Conservation (phyloP, 1,284 basidiomycete genomes). For the Leccinum fallax region DNA sequence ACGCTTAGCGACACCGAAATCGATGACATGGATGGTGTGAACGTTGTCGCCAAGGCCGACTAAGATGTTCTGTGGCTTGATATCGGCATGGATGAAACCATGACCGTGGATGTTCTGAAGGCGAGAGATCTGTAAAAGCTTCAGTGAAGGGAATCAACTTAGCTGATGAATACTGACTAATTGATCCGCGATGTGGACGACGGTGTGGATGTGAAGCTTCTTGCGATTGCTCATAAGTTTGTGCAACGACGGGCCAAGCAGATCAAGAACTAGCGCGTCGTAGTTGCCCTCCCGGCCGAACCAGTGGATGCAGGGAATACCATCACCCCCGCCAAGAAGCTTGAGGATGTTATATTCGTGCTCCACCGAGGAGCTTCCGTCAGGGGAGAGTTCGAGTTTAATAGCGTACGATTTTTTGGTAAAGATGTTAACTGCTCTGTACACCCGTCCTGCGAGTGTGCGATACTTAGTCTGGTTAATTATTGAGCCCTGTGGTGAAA, state of each 20-base stretch:
- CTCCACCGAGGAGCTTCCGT: neutral
- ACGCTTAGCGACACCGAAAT: neutral
- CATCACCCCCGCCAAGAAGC: neutral
- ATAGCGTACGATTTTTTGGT: neutral
- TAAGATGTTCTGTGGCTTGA: neutral
- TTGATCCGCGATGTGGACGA: neutral
- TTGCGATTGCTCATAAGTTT: neutral
- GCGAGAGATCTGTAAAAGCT: neutral
- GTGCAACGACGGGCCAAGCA: neutral
- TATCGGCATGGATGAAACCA: neutral
- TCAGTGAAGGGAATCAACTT: neutral
- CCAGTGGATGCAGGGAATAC: neutral
- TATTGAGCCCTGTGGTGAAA: no score
- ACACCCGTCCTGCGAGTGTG: neutral
- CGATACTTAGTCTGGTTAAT: no score
- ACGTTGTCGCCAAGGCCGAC: neutral
- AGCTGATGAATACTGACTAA: neutral
- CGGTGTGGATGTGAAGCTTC: neutral
- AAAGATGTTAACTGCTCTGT: neutral
- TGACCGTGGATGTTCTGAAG: neutral
- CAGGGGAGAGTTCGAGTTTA: neutral
- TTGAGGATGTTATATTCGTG: neutral
- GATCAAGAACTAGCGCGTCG: neutral
- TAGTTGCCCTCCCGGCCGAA: neutral
- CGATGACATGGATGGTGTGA: neutral